Evolutionary conservation across 148 eudicot genomes (phyloP), one percentile per base, ranked within the genome.

Genomic region (Bassia scoparia): DNA sequence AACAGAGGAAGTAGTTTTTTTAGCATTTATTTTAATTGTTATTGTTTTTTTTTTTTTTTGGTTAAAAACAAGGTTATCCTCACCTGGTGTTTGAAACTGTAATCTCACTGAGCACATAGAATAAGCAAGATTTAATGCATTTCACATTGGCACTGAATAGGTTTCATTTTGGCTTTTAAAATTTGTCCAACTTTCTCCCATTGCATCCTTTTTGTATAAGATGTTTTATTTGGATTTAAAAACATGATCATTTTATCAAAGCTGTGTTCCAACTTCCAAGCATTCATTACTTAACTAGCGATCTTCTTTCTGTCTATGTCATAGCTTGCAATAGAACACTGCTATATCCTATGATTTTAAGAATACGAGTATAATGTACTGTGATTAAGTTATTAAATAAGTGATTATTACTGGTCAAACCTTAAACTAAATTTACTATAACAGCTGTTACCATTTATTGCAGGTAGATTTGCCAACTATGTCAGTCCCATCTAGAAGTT

Each of bases 401-500:
- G 3, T 67, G 0, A 26, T 38, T 23, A 35, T 46, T 21, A 67
- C n/a, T 46, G 35, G 35, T 13, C 52, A 56, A n/a, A 21, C 7
- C 20, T 44, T 5, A 56, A 44, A 31, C 43, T n/a, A n/a, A n/a
- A n/a, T n/a, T n/a, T n/a, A 37, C 34, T 44, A n/a, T 34, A 58
- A 58, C 30, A 31, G n/a, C 37, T 56, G 48, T 46, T 70, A 17
- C 50, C n/a, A 13, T 37, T 69, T 49, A 24, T 49, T 69, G 41
- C 79, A 76, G 74, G 79, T 69, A 76, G 74, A 69, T 69, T 76
- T 76, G 79, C 74, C 79, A 60, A 69, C 61, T 76, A 69, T 76
- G 69, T 76, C 41, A 76, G 50, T 61, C 79, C 79, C 61, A 69
- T 76, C 79, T 76, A 76, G 74, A 35, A 48, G 69, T 48, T 43